phyloP scores from a whole-genome alignment of 1,284 basidiomycete genomes.

The Pyrrhoderma noxium region DNA sequence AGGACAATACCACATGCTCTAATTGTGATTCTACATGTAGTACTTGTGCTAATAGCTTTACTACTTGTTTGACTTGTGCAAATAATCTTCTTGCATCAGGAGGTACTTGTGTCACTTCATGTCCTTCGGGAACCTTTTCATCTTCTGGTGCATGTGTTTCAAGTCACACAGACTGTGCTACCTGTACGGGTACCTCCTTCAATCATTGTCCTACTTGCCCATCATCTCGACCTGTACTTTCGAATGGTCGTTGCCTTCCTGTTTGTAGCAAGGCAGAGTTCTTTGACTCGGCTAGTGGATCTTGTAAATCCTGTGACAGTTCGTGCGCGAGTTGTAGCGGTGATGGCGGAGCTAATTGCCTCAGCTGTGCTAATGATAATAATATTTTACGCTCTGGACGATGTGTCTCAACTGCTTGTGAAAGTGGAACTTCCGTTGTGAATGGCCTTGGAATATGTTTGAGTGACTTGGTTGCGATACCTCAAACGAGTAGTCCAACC shows the following conservation, averaged over 20 bases:
- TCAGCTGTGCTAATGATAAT: slow-evolving; percentile 63
- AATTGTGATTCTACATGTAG: slow-evolving; percentile 70
- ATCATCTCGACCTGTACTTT: slow-evolving; percentile 61
- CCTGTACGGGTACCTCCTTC: slow-evolving; percentile 65
- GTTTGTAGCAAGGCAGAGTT: slow-evolving; percentile 67
- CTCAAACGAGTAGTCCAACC: slow-evolving; percentile 37
- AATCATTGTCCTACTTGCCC: slow-evolving; percentile 71
- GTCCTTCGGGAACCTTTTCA: slow-evolving; percentile 62
- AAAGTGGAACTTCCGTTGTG: slow-evolving; percentile 44
- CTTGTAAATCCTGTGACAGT: slow-evolving; percentile 64
- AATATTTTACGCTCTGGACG: slow-evolving; percentile 56
- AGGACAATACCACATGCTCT: slow-evolving; percentile 63
- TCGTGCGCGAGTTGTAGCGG: slow-evolving; percentile 70
- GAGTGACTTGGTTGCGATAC: slow-evolving; percentile 56
- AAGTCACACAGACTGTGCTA: slow-evolving; percentile 77
- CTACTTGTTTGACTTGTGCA: slow-evolving; percentile 66
- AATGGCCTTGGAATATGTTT: slow-evolving; percentile 71
- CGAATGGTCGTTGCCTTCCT: slow-evolving; percentile 63
- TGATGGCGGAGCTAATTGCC: slow-evolving; percentile 53
- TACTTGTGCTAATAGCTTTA: slow-evolving; percentile 57
- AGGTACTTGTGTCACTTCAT: slow-evolving; percentile 66
- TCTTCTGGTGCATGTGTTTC: slow-evolving; percentile 58
- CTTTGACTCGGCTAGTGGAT: slow-evolving; percentile 55
- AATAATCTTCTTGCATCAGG: slow-evolving; percentile 54
- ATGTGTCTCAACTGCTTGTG: slow-evolving; percentile 60